Base-by-base conservation (phyloP, 208 protist species). In the Leishmania lainsoni region DNA sequence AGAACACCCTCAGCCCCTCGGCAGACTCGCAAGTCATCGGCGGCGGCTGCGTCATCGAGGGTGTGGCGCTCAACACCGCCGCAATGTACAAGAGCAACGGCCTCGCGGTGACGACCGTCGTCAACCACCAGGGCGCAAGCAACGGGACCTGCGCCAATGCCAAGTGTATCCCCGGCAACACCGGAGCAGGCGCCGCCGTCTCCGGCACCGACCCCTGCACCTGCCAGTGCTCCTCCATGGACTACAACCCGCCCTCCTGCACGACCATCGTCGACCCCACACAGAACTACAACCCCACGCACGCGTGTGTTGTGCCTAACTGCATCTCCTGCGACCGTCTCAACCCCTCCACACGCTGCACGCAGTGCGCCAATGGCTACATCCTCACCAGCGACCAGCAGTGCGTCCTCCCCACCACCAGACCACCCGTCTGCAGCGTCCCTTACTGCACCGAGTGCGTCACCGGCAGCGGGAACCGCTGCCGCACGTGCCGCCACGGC, bases 81-180 rank as follows among this genome's bases (percentile, higher is more conserved):
- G 12, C 1, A 12, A 51, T 14, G 10, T 74, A 80, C 76, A 22
- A 8, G 10, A 2, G 2, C 14, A 54, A 80, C 17, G 66, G 76
- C 29, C 12, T 74, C 61, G 16, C 66, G 10, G 75, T 54, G 45
- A 65, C 61, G 22, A 8, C 22, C 42, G 32, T 80, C 35, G 76
- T 74, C 49, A 17, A 71, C 76, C n/a, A 12, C 39, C 35, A 74
- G 42, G 65, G 76, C 54, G 76, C 51, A 20, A 29, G 29, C 22
- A 4, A 14, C 65, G 65, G 76, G 63, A 74, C 66, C 17, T 80
- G 76, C 65, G 76, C 65, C n/a, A 74, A 80, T 35, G 76, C 66
- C n/a, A 54, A 65, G 65, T 80, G 76, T 49, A 32, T 80, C 22
- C 76, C 65, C 76, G 65, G 49, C 66, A 39, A 80, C 76, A 71